These are phyloP conservation scores for Aureobasidium vineae DNA, from an alignment of 2,329 filamentous ascomycete species.

Conservation along the genomic window DNA sequence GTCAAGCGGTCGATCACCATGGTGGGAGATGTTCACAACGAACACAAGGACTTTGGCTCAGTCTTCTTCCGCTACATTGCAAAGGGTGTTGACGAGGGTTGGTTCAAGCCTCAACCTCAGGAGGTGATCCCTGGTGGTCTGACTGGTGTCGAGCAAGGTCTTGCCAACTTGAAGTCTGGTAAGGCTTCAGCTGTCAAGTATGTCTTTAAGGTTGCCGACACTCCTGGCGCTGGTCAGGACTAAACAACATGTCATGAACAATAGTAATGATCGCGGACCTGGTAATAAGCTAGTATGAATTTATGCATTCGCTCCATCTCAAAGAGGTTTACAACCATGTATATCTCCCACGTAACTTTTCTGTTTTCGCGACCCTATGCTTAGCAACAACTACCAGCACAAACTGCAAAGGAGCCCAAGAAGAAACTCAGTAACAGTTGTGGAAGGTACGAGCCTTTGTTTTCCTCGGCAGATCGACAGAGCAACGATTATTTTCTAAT, in stretches of 20 bases:
- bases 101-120: conserved; percentile 40
- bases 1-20: conserved; percentile 43
- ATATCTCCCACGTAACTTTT: neutral
- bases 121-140: conserved; percentile 36
- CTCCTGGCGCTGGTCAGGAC: conserved; percentile 29
- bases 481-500: neutral
- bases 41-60: conserved; percentile 40
- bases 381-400: neutral
- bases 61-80: conserved; percentile 38
- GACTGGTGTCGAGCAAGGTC: conserved; percentile 33
- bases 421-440: neutral
- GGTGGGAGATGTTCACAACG: conserved; percentile 37
- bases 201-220: conserved; percentile 37
- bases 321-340: neutral
- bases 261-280: neutral
- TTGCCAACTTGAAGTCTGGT: conserved; percentile 36
- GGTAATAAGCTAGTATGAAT: neutral
- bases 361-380: neutral
- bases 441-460: neutral
- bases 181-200: conserved; percentile 38
- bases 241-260: neutral
- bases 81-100: conserved; percentile 39
- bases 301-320: neutral
- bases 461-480: conserved; percentile 1
- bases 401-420: neutral